Conservation (phyloP, 306 rosid genomes). For the Cicer chorassanicum region DNA sequence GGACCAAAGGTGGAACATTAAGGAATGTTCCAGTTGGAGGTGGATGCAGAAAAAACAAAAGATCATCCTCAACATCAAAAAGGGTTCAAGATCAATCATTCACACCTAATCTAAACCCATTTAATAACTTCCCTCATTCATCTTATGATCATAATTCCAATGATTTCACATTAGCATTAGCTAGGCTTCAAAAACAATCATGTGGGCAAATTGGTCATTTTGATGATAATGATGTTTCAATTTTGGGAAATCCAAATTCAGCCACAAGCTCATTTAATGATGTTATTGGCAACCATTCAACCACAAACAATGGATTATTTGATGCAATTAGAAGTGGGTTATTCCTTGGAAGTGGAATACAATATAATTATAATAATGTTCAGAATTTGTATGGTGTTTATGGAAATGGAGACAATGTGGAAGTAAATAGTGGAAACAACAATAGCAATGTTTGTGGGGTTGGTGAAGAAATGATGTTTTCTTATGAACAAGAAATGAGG, state of each 20-base stretch:
- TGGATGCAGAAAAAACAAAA: constrained; percentile 91
- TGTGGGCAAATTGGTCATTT: constrained; percentile 60
- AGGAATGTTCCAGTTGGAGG: constrained; percentile 99
- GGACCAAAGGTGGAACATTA: constrained; percentile 97
- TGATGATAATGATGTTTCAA: constrained; percentile 58
- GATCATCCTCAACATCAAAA: constrained; percentile 63
- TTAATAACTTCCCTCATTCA: constrained; percentile 45
- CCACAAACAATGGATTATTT: constrained; percentile 50
- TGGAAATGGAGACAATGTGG: constrained; percentile 65
- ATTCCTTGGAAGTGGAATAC: constrained; percentile 59
- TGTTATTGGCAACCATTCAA: constrained; percentile 42
- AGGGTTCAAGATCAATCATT: constrained; percentile 67
- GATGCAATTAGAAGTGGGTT: constrained; percentile 68
- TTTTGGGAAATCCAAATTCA: constrained; percentile 46
- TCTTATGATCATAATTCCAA: constrained; percentile 57
- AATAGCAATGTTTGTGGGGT: constrained; percentile 10
- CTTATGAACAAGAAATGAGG: constrained; percentile 52
- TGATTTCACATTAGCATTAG: constrained; percentile 78
- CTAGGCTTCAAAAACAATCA: constrained; percentile 70
- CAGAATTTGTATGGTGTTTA: constrained; percentile 60
- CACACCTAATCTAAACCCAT: constrained; percentile 58
- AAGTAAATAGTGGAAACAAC: constrained; percentile 50
- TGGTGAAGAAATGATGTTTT: constrained; percentile 47
- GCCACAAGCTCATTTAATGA: constrained; percentile 44
- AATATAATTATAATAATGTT: constrained; percentile 35